Percentiles rank a stretch among this genome's conserved stretches.
Evolutionary conservation across 2,329 filamentous ascomycete species (phyloP).

Genomic region (Fusarium buxicola): DNA sequence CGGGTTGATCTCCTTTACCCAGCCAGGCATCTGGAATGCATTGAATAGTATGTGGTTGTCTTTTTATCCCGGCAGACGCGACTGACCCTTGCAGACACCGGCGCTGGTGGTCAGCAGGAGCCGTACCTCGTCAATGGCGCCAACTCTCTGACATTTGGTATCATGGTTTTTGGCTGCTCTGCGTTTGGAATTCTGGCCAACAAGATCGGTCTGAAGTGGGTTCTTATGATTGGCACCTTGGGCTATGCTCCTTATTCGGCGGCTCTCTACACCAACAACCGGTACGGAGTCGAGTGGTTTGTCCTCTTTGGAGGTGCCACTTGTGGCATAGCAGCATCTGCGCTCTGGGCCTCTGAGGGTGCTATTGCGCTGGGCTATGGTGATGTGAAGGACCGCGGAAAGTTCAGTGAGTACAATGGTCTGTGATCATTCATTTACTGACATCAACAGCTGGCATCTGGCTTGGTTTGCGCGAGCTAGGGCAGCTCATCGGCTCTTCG

Average conservation of each 20-base stretch:
- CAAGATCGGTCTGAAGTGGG: constrained; percentile 60
- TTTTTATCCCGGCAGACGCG: background rate
- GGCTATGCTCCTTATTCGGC: constrained; percentile 63
- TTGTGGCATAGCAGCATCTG: constrained; percentile 62
- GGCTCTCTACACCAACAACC: constrained; percentile 62
- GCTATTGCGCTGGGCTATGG: constrained; percentile 63
- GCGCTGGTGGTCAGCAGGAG: constrained; percentile 64
- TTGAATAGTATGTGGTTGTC: constrained; percentile 54
- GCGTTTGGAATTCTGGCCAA: constrained; percentile 59
- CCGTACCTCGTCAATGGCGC: constrained; percentile 56
- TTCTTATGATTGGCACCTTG: constrained; percentile 58
- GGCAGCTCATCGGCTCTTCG: constrained; percentile 63
- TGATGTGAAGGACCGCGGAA: constrained; percentile 59
- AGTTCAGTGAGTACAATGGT: constrained; percentile 45
- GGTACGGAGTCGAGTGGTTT: constrained; percentile 64
- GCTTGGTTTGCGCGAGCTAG: constrained; percentile 64
- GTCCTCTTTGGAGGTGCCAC: constrained; percentile 61
- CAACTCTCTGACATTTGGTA: constrained; percentile 47
- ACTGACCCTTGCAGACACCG: constrained; percentile 50
- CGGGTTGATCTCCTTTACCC: constrained; percentile 64
- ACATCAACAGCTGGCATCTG: constrained; percentile 59
- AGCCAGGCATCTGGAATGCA: constrained; percentile 66
- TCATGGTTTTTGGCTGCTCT: constrained; percentile 60
- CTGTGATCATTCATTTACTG: background rate
- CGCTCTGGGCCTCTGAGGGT: constrained; percentile 64